phyloP scores from a whole-genome alignment of 768 basidiomycete species.

The Tremella mesenterica region DNA sequence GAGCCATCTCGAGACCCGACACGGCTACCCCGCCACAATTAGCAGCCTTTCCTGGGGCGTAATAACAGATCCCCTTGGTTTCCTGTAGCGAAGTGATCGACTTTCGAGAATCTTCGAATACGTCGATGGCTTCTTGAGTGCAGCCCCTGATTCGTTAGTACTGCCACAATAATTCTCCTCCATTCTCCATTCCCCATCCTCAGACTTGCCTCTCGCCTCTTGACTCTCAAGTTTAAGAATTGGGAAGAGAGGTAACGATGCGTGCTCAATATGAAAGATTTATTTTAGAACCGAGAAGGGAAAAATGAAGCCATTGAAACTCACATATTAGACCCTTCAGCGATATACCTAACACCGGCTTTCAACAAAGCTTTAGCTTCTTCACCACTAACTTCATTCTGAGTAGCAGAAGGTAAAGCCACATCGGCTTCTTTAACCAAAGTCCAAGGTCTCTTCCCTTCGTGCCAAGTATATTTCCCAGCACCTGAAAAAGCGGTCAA shows the following conservation, averaged over 20 bases:
- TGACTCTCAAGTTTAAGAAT: no score
- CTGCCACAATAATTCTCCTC: not conserved
- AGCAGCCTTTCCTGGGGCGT: conserved; percentile 62
- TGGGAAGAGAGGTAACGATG: not conserved
- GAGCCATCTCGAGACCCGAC: conserved; percentile 70
- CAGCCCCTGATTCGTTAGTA: conserved; percentile 49
- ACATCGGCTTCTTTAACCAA: conserved; percentile 58
- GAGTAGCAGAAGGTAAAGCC: conserved; percentile 60
- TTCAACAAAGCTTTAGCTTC: conserved; percentile 63
- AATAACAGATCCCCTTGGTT: conserved; percentile 53
- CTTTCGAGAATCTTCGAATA: conserved; percentile 59
- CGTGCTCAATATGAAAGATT: not conserved
- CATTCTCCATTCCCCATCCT: not conserved
- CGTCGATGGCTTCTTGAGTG: conserved; percentile 62
- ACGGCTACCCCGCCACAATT: conserved; percentile 71
- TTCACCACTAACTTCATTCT: conserved; percentile 47
- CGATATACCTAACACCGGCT: conserved; percentile 62
- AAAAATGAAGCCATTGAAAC: conserved; percentile 2
- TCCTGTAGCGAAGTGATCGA: conserved; percentile 42
- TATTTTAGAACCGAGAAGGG: not conserved
- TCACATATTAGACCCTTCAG: conserved; percentile 68
- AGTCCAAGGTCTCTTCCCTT: conserved; percentile 60
- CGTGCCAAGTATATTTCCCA: conserved; percentile 46
- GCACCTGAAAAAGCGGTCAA: conserved; percentile 43
- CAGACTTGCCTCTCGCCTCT: no score